These are phyloP conservation scores for Silybum marianum DNA, from an alignment of 129 eudicot species.

Conservation along the genomic window DNA sequence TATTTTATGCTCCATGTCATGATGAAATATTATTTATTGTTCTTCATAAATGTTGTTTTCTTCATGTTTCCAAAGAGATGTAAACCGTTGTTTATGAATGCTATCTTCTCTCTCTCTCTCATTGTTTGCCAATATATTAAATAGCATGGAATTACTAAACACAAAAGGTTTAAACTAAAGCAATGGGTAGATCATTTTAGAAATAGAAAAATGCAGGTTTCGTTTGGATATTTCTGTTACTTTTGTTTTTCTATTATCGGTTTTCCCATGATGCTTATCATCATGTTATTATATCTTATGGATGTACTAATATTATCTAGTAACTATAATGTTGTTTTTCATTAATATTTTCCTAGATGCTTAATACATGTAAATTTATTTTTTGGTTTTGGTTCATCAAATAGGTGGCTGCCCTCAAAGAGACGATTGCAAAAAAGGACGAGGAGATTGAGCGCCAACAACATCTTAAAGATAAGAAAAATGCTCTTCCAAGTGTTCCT, in stretches of 20 bases:
- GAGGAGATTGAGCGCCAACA: constrained; percentile 80
- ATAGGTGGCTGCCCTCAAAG: constrained; percentile 77
- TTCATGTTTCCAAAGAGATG: too few species aligned
- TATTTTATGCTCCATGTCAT: constrained; percentile 23
- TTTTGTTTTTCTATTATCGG: too few species aligned
- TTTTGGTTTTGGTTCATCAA: background rate
- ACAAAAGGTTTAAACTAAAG: too few species aligned
- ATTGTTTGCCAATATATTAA: too few species aligned
- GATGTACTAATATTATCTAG: background rate
- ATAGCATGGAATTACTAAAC: too few species aligned
- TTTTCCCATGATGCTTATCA: too few species aligned
- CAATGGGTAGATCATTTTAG: too few species aligned
- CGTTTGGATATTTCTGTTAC: too few species aligned
- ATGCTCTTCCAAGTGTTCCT: constrained; percentile 2
- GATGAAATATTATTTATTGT: background rate
- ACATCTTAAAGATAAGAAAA: constrained; percentile 46
- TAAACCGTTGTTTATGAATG: background rate
- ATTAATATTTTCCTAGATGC: background rate
- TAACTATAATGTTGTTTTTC: background rate
- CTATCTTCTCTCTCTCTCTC: too few species aligned
- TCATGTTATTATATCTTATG: background rate
- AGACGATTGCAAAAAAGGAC: constrained; percentile 68
- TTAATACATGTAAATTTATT: background rate
- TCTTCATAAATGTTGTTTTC: background rate
- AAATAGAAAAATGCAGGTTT: too few species aligned